Conservation (phyloP, 306 rosid species). For the Echinosophora koreensis region DNA sequence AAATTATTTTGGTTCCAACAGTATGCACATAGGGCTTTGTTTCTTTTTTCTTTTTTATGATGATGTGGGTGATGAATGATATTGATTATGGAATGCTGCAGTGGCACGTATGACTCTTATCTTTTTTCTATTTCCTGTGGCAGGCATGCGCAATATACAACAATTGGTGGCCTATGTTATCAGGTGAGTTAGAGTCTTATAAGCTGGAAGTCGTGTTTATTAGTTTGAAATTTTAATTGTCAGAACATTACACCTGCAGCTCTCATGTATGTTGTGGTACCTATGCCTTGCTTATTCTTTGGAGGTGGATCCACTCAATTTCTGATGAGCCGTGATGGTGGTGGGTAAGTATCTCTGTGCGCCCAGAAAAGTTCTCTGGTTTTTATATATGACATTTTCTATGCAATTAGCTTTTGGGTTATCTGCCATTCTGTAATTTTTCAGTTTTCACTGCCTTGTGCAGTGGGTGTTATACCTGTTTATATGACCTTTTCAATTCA, state of each 20-base stretch:
- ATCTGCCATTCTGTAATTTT: constrained; percentile 33
- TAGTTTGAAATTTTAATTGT: constrained; percentile 25
- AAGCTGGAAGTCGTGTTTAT: constrained; percentile 32
- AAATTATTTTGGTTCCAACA: too few relatives aligned
- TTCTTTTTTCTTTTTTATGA: constrained; percentile 1
- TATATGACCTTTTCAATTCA: constrained; percentile 20
- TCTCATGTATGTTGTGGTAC: constrained; percentile 88
- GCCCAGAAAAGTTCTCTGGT: constrained; percentile 33
- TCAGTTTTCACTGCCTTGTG: not conserved
- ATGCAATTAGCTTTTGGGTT: not conserved
- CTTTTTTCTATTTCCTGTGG: constrained; percentile 40
- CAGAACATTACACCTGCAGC: constrained; percentile 62
- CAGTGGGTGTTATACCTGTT: constrained; percentile 9
- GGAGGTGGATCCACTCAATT: constrained; percentile 94
- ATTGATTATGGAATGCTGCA: constrained; percentile 29
- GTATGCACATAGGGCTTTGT: not conserved
- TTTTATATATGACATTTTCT: constrained; percentile 4
- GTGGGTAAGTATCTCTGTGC: constrained; percentile 51
- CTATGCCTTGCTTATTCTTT: constrained; percentile 98
- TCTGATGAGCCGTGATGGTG: constrained; percentile 77
- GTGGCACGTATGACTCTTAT: constrained; percentile 18
- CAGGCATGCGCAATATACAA: constrained; percentile 96
- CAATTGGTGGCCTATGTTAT: constrained; percentile 99
- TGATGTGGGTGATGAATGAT: constrained; percentile 22
- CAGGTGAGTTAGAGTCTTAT: constrained; percentile 64